Base-by-base conservation (phyloP, 75 land plant species). In the Selaginella tamariscina region DNA sequence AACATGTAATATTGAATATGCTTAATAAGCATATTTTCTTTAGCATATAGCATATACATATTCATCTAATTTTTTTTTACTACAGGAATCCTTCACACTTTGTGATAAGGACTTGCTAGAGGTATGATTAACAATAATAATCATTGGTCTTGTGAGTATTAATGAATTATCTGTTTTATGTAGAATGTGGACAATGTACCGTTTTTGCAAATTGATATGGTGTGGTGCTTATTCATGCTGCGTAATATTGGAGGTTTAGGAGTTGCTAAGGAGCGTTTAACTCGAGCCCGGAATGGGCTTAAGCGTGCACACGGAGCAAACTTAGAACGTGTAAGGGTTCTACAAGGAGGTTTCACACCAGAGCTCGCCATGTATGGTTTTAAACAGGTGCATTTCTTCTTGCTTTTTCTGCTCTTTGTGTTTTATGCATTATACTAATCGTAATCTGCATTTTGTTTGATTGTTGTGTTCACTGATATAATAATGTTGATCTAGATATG, bases 201-300 rank as follows among this genome's bases (percentile, higher is more conserved):
- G 15, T 80, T 93, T 32, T 83, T 93, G 22, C 98, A 89, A 73
- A 78, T 93, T 56, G 98, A 93, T 73, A 93, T 74, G 27, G 98
- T 93, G 27, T 93, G 98, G 98, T 93, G 96, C 66, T 80, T 87
- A 57, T 93, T 93, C 73, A 81, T 93, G 96, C 79, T 85, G 0
- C 81, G 81, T 13, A 95, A 93, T 64, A 86, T 93, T 60, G 88
- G 80, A 33, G 82, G 84, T 55, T 71, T 93, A 0, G 75, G 90
- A 64, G 78, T 77, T 56, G 98, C 90, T 18, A 86, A 89, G 30
- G 64, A 72, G 28, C 82, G 95, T 23, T 78, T 93, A 22, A 70
- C 68, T n/a, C 80, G 80, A 54, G 98, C 98, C 33, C 86, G 98
- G 70, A 74, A 84, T 68, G 95, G 91, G 18, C 75, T 93, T 70